Evolutionary conservation across 2,329 filamentous ascomycete species (phyloP).

Genomic region (Aspergillus neotritici): DNA sequence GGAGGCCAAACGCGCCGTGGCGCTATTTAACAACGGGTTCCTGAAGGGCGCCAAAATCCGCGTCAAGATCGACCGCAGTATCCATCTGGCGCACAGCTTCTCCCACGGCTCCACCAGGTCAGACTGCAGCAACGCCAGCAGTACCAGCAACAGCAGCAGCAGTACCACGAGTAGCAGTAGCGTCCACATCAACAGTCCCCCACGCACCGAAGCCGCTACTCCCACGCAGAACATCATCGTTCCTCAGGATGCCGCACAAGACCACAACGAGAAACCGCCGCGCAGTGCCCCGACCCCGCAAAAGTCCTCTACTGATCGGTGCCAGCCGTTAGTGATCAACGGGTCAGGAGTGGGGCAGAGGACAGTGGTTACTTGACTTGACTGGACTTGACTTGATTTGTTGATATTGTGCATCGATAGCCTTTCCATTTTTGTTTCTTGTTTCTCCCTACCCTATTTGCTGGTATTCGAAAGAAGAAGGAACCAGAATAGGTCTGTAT

Average conservation of each 20-base stretch:
- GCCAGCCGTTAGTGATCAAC: slow-evolving; percentile 31
- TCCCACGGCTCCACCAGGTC: background rate
- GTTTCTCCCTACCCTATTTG: background rate
- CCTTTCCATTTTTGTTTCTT: background rate
- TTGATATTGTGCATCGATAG: background rate
- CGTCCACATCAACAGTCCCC: too few relatives aligned
- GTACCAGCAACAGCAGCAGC: too few relatives aligned
- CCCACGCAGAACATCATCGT: too few relatives aligned
- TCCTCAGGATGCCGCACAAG: too few relatives aligned
- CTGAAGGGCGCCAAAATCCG: slow-evolving; percentile 31
- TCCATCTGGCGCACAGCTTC: slow-evolving; percentile 7
- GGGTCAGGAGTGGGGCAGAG: slow-evolving; percentile 24
- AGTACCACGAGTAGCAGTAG: too few relatives aligned
- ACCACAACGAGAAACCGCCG: too few relatives aligned
- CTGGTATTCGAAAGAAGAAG: too few relatives aligned
- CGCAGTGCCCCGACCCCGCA: too few relatives aligned
- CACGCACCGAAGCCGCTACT: too few relatives aligned
- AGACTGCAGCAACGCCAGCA: too few relatives aligned
- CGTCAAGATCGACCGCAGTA: slow-evolving; percentile 27
- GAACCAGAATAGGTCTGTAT: too few relatives aligned
- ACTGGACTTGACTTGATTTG: background rate
- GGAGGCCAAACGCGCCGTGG: slow-evolving; percentile 32
- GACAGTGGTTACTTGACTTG: slow-evolving; percentile 10
- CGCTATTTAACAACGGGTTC: slow-evolving; percentile 28
- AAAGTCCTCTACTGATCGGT: slow-evolving; percentile 9